Evolutionary conservation across 768 basidiomycete species (phyloP).

Genomic region (Leccinum obscurum): DNA sequence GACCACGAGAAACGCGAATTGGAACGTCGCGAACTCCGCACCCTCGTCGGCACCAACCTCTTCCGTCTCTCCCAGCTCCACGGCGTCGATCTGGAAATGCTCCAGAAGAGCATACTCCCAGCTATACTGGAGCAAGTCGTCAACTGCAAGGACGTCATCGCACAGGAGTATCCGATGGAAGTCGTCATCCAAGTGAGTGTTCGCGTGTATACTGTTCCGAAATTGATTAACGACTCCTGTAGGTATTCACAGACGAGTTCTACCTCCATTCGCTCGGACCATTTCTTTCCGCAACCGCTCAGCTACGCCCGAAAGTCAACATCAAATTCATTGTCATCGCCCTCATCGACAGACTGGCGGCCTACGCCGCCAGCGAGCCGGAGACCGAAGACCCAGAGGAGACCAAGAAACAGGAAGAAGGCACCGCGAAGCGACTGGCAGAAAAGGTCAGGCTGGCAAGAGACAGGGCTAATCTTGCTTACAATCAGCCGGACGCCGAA

Average conservation of each 20-base stretch:
- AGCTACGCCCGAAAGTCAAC: conserved; percentile 96
- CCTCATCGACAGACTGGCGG: conserved; percentile 91
- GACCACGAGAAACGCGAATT: too few species aligned
- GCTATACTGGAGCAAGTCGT: too few species aligned
- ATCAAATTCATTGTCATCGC: conserved; percentile 99
- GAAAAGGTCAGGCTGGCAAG: conserved; percentile 82
- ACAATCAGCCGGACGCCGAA: conserved; percentile 32
- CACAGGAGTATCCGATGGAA: too few species aligned
- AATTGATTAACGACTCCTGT: background rate
- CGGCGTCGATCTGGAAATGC: too few species aligned
- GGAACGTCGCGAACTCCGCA: too few species aligned
- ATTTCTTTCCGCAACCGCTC: conserved; percentile 94
- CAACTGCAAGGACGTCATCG: too few species aligned
- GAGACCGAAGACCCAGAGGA: conserved; percentile 94
- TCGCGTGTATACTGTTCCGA: background rate
- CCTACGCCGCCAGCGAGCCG: conserved; percentile 95
- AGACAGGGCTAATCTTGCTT: conserved; percentile 55
- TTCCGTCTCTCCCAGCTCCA: too few species aligned
- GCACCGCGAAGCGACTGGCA: conserved; percentile 85
- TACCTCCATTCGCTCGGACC: conserved; percentile 95
- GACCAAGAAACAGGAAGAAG: conserved; percentile 90
- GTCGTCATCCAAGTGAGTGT: conserved; percentile 12
- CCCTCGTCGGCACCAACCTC: too few species aligned
- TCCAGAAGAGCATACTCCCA: too few species aligned
- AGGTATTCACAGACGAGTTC: conserved; percentile 99